Evolutionary conservation across 257 asterid genomes (phyloP), one percentile per base, ranked within the genome.

Genomic region (Buddleja alternifolia): DNA sequence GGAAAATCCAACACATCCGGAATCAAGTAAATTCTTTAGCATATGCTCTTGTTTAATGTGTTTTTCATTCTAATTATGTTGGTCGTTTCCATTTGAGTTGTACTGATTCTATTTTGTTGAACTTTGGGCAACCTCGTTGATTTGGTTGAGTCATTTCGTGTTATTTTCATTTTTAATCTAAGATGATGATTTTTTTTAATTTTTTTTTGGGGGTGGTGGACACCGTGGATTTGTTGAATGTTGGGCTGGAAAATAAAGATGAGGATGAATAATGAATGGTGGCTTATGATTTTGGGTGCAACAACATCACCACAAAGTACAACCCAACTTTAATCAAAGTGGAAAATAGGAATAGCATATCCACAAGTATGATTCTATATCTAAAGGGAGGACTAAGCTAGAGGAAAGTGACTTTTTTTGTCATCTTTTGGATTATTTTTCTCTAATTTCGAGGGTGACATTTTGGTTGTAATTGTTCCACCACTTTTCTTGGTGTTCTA

Each of bases 281-380:
- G 41, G 15, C 14, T 52, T 37, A 12, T 41, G 60, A 47, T 19
- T 56, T 71, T 32, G 73, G 75, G 60, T 68, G 51, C 69, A 75
- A 76, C 79, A 39, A 10, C 52, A 45, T 16, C 69, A 52, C 39
- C 61, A 58, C 71, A 70, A 19, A 1, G 71, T 65, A 29, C 55
- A 7, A 53, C 54, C 62, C 47, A 71, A 46, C 69, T 66, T 71
- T 56, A 41, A 21, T 66, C 7, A 57, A 32, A 68, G 63, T 42
- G 67, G 74, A 29, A 17, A 51, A n/a, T n/a, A n/a, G n/a, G n/a
- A 53, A 55, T 52, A 53, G 76, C 74, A 78, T 75, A 72, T 75
- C 70, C 81, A 48, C 25, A 15, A 25, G 74, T 45, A 52, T 68
- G 48, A 77, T 77, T 65, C 80, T 65, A 42, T 36, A 39, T 39